These are phyloP conservation scores for Populus deltoides DNA, from an alignment of 345 rosid genomes.

Conservation along the genomic window DNA sequence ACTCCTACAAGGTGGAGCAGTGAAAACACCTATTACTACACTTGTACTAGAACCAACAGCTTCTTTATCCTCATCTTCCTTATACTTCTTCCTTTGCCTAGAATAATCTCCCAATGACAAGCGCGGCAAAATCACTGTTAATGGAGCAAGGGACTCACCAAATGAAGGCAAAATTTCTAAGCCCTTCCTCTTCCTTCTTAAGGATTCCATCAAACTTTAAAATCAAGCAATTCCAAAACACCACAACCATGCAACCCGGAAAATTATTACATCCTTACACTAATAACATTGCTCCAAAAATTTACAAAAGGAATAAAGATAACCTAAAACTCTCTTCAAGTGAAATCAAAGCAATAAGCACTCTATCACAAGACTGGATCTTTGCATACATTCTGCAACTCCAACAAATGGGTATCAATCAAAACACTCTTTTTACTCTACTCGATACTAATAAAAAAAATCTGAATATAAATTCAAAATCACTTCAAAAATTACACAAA, in stretches of 20 bases:
- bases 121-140: not conserved
- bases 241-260: not conserved
- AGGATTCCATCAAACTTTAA: slow-evolving; percentile 7
- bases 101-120: slow-evolving; percentile 13
- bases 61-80: slow-evolving; percentile 9
- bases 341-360: slow-evolving; percentile 8
- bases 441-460: not conserved
- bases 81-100: slow-evolving; percentile 14
- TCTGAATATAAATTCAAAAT: not conserved
- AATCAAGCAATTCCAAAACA: slow-evolving; percentile 6
- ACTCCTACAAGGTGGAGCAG: slow-evolving; percentile 11
- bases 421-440: slow-evolving; percentile 3
- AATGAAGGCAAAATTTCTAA: slow-evolving; percentile 2
- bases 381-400: slow-evolving; percentile 8
- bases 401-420: not conserved
- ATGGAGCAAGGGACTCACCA: not conserved
- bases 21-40: slow-evolving; percentile 12
- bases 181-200: slow-evolving; percentile 21
- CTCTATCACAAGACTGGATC: slow-evolving; percentile 3
- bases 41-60: not conserved
- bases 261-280: not conserved
- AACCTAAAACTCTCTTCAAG: slow-evolving; percentile 5
- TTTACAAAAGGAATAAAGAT: not conserved
- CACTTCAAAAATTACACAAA: not conserved
- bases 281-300: not conserved